Conservation (phyloP, 2,329 filamentous ascomycete genomes). For the Trichophaea hybrida region DNA sequence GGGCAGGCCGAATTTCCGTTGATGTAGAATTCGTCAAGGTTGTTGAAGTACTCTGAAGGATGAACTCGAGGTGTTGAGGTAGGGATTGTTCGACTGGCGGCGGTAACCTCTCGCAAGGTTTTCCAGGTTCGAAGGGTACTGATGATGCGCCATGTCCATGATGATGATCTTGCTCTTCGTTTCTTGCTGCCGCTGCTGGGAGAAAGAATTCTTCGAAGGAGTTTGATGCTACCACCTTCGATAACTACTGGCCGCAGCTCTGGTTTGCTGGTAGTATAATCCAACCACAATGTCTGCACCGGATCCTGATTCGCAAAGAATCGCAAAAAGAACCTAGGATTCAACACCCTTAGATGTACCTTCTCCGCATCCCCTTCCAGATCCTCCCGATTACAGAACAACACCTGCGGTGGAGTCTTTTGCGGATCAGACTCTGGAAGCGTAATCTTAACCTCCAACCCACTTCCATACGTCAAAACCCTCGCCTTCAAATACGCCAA, state of each 20-base stretch:
- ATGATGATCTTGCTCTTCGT: neutral
- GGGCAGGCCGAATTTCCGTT: neutral
- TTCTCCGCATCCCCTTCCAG: neutral
- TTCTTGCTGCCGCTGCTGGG: neutral
- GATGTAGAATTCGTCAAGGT: constrained; percentile 16
- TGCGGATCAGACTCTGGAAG: constrained; percentile 10
- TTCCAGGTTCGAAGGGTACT: constrained; percentile 15
- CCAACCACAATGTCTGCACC: constrained; percentile 19
- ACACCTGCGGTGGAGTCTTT: neutral
- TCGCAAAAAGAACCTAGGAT: constrained; percentile 20
- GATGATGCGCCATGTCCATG: constrained; percentile 12
- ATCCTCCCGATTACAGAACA: neutral
- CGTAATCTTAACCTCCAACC: constrained; percentile 14
- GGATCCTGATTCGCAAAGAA: constrained; percentile 23
- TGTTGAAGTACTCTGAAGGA: constrained; percentile 7
- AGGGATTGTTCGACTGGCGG: constrained; percentile 6
- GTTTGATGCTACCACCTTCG: constrained; percentile 10
- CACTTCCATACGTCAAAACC: constrained; percentile 13
- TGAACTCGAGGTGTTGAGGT: constrained; percentile 4
- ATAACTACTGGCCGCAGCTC: constrained; percentile 16
- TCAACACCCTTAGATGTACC: constrained; percentile 3
- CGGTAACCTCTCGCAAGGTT: constrained; percentile 12
- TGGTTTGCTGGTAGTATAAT: constrained; percentile 13
- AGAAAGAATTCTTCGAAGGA: constrained; percentile 10
- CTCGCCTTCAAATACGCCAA: constrained; percentile 16